These are phyloP conservation scores for Sarcodon sp. DNA, from an alignment of 768 basidiomycete genomes.

Conservation along the genomic window DNA sequence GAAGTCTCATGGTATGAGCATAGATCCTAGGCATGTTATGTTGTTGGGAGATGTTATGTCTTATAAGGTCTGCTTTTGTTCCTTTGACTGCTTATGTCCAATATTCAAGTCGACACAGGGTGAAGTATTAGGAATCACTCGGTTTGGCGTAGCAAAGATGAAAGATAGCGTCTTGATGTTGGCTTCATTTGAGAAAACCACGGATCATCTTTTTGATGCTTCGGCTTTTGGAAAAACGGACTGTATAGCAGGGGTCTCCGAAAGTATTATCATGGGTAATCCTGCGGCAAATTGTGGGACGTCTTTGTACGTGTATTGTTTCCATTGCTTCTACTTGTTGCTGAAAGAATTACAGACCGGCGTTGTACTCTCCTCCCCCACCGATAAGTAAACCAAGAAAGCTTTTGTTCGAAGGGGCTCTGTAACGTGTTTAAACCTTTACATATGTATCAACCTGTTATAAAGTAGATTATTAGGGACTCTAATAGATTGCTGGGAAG, in stretches of 20 bases:
- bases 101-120: slow-evolving; percentile 37
- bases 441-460: no score
- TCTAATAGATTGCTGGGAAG: no score
- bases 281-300: slow-evolving; percentile 91
- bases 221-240: slow-evolving; percentile 94
- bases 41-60: slow-evolving; percentile 97
- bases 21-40: slow-evolving; percentile 98
- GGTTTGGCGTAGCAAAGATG: slow-evolving; percentile 99
- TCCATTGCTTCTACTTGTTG: background rate
- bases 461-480: no score
- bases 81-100: background rate
- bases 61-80: slow-evolving; percentile 57
- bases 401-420: slow-evolving; percentile 24
- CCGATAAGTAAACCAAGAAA: slow-evolving; percentile 22
- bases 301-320: slow-evolving; percentile 53
- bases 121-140: slow-evolving; percentile 94
- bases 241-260: slow-evolving; percentile 90
- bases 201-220: slow-evolving; percentile 97
- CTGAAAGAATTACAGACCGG: slow-evolving; percentile 19
- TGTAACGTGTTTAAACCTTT: slow-evolving; percentile 9
- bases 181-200: slow-evolving; percentile 98
- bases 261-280: slow-evolving; percentile 99
- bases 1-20: slow-evolving; percentile 95
- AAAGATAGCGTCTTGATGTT: slow-evolving; percentile 99
- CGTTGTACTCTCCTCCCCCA: slow-evolving; percentile 22